Conservation (phyloP, 805 yeast species). For the Sporopachydermia quercuum region DNA sequence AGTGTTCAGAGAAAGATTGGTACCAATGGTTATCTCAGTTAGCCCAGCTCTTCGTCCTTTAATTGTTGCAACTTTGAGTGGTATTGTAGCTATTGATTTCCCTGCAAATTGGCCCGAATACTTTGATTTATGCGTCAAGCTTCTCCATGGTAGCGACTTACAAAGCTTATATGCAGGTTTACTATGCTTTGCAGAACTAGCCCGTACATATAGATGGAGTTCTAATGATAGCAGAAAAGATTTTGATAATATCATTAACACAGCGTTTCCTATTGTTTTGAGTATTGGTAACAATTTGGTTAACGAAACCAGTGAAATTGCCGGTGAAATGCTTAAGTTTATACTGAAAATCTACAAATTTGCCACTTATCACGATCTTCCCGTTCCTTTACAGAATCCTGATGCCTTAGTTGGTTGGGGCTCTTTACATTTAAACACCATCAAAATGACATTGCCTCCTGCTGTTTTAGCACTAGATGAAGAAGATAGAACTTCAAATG, state of each 20-base stretch:
- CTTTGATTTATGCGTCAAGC: slow-evolving; percentile 27
- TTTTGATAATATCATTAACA: slow-evolving; percentile 38
- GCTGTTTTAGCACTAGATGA: slow-evolving; percentile 35
- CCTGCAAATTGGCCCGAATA: slow-evolving; percentile 42
- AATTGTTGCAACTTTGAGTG: slow-evolving; percentile 29
- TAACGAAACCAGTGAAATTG: slow-evolving; percentile 20
- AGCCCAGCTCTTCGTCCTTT: slow-evolving; percentile 28
- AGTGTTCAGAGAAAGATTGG: slow-evolving; percentile 49
- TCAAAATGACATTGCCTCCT: slow-evolving; percentile 43
- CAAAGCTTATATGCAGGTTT: slow-evolving; percentile 45
- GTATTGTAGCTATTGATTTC: slow-evolving; percentile 35
- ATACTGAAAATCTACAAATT: slow-evolving; percentile 68
- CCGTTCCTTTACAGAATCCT: slow-evolving; percentile 41
- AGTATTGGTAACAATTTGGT: slow-evolving; percentile 45
- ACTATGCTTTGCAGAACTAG: slow-evolving; percentile 52
- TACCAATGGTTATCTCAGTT: slow-evolving; percentile 41
- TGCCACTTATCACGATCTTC: slow-evolving; percentile 58
- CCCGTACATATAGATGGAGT: slow-evolving; percentile 59
- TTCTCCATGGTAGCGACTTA: slow-evolving; percentile 30
- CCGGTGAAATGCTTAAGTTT: slow-evolving; percentile 62
- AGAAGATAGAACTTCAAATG: slow-evolving; percentile 35
- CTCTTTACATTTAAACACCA: slow-evolving; percentile 54
- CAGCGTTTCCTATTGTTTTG: slow-evolving; percentile 52
- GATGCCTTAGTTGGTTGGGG: slow-evolving; percentile 54
- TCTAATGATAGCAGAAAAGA: slow-evolving; percentile 36